Evolutionary conservation across 306 rosid genomes (phyloP), one percentile per base, ranked within the genome.

Genomic region (Cicer bijugum): DNA sequence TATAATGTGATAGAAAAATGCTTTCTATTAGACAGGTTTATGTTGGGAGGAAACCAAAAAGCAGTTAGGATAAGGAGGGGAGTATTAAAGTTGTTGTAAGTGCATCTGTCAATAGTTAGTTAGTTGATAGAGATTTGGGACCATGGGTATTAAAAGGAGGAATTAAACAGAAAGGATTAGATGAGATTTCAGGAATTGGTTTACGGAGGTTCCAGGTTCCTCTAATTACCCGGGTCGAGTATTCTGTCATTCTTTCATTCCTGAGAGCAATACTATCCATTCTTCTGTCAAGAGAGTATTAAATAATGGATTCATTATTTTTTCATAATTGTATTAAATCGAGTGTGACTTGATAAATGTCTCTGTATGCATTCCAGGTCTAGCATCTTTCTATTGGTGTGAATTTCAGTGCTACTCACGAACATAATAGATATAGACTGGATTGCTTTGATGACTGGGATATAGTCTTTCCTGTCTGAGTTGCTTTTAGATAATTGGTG

Each of bases 361-460:
- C 62, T 60, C 72, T 28, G 37, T 52, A 53, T 37, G 20, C 63
- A 10, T 71, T 66, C 47, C 67, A n/a, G 67, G 47, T 50, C 37
- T 39, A 9, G 38, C 3, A 61, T 60, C 56, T 62, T 74, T 56
- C 12, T 53, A 42, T 55, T 6, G 16, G 9, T 33, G 28, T 55
- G 50, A 60, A 56, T 23, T 42, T 17, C 47, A 14, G 28, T 61
- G 77, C 42, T 56, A 9, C 57, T 47, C 46, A 3, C 53, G 19
- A 48, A 48, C 43, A 62, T 17, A 44, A 28, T 28, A 28, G 5
- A 62, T 53, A 45, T 45, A 66, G 33, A 20, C 28, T 28, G 23
- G 39, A 12, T 63, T 15, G 15, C 44, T 78, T 50, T 64, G 66
- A 71, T 60, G 64, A 12, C 50, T 71, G 59, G 67, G 78, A 66